Evolutionary conservation across 2,329 filamentous ascomycete genomes (phyloP), one percentile per base, ranked within the genome.

Genomic region (Claviceps africana): DNA sequence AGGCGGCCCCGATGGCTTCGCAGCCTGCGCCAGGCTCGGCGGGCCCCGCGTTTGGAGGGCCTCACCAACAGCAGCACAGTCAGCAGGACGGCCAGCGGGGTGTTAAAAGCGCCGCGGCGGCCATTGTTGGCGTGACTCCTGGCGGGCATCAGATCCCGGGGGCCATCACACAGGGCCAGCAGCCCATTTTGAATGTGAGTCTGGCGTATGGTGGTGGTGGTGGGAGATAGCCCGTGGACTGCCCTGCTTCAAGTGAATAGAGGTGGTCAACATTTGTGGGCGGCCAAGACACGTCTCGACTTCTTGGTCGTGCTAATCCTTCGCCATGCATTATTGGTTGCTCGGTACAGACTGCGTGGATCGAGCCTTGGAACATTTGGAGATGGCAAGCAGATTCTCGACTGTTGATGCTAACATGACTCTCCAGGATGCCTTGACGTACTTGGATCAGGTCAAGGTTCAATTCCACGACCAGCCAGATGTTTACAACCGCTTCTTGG

Each of bases 381-480:
- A 42, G 22, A 10, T 8, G 7, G 31, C 31, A 21, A 42, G 40
- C 19, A 22, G 19, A 17, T 28, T 28, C 8, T 45, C 15, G 7
- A 45, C 21, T 25, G 5, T 40, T 22, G 3, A 35, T 10, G 44
- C 52, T 53, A 44, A 53, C 37, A n/a, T 53, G 43, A 39, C 17
- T 30, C 47, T 57, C 31, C 59, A 80, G 74, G 74, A 81, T 64
- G 93, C 93, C 33, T 77, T 98, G 45, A 96, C 89, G 62, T 98
- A 98, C 64, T 79, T 98, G 25, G 93, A 98, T 64, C 93, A 97
- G 68, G 93, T 98, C 57, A 98, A 98, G 69, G 90, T 97, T 30
- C 90, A 95, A 63, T 98, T 98, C 60, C 86, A 89, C 55, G 91
- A 97, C 57, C 89, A 96, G 59, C 90, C 93, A 4, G 91, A 97